Conservation (phyloP, 1,284 basidiomycete species). For the Puccinia polysora region DNA sequence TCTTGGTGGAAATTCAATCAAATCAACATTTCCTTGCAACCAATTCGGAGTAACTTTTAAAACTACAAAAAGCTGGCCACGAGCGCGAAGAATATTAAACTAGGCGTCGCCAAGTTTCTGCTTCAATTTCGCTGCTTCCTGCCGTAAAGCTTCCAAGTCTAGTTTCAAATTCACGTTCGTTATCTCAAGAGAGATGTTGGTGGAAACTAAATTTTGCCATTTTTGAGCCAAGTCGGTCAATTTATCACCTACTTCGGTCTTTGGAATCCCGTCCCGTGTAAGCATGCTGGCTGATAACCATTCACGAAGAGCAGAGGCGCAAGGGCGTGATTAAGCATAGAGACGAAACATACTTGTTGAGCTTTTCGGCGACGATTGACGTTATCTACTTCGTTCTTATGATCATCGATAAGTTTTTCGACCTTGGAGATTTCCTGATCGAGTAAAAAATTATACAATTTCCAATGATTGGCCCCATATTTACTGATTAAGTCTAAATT, state of each 20-base stretch:
- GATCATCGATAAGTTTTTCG: slow-evolving; percentile 66
- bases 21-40: too few species aligned
- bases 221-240: slow-evolving; percentile 72
- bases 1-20: too few species aligned
- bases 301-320: slow-evolving; percentile 28
- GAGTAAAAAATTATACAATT: slow-evolving; percentile 79
- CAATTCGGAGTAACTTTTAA: too few species aligned
- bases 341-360: slow-evolving; percentile 63
- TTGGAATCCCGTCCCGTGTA: slow-evolving; percentile 28
- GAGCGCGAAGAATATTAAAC: too few species aligned
- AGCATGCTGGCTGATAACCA: slow-evolving; percentile 47
- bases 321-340: not conserved
- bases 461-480: slow-evolving; percentile 86
- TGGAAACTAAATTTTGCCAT: slow-evolving; percentile 84
- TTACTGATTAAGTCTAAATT: slow-evolving; percentile 79
- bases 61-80: too few species aligned
- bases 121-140: slow-evolving; percentile 48
- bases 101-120: slow-evolving; percentile 11
- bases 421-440: slow-evolving; percentile 71
- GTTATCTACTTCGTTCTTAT: slow-evolving; percentile 70
- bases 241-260: slow-evolving; percentile 71
- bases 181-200: slow-evolving; percentile 80
- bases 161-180: slow-evolving; percentile 77
- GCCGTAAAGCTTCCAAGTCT: slow-evolving; percentile 58
- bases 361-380: slow-evolving; percentile 83